Base-by-base conservation (phyloP, 2,329 filamentous ascomycete species). In the Cladophialophora immunda region DNA sequence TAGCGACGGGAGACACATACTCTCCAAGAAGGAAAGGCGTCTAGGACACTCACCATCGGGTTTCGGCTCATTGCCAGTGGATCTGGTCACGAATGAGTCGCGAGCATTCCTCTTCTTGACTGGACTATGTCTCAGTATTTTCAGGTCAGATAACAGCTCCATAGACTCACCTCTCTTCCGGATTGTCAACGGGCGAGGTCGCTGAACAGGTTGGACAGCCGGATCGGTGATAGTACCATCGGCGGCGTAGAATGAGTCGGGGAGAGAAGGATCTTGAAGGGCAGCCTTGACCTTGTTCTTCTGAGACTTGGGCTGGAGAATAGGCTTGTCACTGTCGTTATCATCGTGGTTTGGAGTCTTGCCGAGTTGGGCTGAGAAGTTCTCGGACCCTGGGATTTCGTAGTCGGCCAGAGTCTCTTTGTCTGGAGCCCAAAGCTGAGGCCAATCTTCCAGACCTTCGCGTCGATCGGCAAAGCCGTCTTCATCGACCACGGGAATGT, bases 231-330 rank as follows among this genome's bases (percentile, higher is more conserved):
- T 60, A 47, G 34, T 57, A 56, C 13, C 19, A 6, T 36, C 11
- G 19, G 32, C 27, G 19, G 34, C 19, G 6, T 56, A 19, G 22
- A 54, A 53, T 13, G 27, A 36, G 9, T 36, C 47, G 11, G 58
- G 32, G 15, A 53, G 27, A 19, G 30, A 52, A 36, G 30, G 30
- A 38, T 61, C 58, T 52, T 7, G 58, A n/a, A 36, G 47, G 30
- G n/a, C 15, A 29, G 11, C 30, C 2, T 32, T 17, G 19, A 30
- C 29, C 58, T 63, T 67, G 13, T 57, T 41, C 58, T 67, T 69
- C 54, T 47, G 62, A 41, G 65, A 67, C 52, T 65, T 67, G 19
- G 68, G 68, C 38, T 62, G 11, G 34, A 69, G 62, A 38, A 69
- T 65, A 34, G 22, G 27, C 62, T 65, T 65, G 4, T 50, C 30